Percentiles rank a stretch among this genome's conserved stretches.
Conservation (phyloP, 2,329 filamentous ascomycete genomes). For the Arachnopeziza araneosa region DNA sequence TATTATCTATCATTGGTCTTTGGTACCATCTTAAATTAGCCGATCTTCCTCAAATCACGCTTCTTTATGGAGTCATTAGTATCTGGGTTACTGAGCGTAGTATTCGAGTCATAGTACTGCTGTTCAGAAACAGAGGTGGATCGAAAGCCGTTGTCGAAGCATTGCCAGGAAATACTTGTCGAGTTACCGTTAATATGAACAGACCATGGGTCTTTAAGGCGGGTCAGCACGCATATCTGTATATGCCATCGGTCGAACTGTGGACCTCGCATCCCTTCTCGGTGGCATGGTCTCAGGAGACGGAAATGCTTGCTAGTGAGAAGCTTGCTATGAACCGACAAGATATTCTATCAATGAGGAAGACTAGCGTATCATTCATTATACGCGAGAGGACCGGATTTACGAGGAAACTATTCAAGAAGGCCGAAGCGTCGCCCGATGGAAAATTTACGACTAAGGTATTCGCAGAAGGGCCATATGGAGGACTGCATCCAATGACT, state of each 20-base stretch:
- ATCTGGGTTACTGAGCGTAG: conserved; percentile 63
- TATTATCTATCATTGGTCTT: conserved; percentile 53
- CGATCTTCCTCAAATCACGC: conserved; percentile 48
- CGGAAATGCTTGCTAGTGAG: conserved; percentile 43
- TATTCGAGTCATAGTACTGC: conserved; percentile 51
- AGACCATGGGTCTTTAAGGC: conserved; percentile 69
- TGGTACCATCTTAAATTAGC: conserved; percentile 61
- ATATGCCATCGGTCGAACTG: conserved; percentile 65
- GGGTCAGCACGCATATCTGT: conserved; percentile 75
- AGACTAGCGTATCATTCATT: conserved; percentile 63
- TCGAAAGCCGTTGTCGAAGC: conserved; percentile 68
- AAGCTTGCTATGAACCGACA: conserved; percentile 55
- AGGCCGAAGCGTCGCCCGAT: conserved; percentile 53
- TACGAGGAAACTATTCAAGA: conserved; percentile 63
- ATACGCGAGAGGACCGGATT: conserved; percentile 70
- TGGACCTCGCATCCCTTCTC: conserved; percentile 78
- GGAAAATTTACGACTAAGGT: conserved; percentile 59
- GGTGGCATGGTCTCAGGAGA: conserved; percentile 70
- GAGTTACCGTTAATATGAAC: conserved; percentile 68
- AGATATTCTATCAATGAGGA: conserved; percentile 54
- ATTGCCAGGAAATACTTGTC: conserved; percentile 68
- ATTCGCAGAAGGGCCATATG: conserved; percentile 72
- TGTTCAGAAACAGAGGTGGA: conserved; percentile 61
- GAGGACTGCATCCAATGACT: conserved; percentile 51
- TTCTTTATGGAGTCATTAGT: conserved; percentile 56